Percentiles rank a stretch among this genome's conserved stretches.
Evolutionary conservation across 495 filamentous ascomycete genomes (phyloP).

Genomic region (Bacidia gigantensis): DNA sequence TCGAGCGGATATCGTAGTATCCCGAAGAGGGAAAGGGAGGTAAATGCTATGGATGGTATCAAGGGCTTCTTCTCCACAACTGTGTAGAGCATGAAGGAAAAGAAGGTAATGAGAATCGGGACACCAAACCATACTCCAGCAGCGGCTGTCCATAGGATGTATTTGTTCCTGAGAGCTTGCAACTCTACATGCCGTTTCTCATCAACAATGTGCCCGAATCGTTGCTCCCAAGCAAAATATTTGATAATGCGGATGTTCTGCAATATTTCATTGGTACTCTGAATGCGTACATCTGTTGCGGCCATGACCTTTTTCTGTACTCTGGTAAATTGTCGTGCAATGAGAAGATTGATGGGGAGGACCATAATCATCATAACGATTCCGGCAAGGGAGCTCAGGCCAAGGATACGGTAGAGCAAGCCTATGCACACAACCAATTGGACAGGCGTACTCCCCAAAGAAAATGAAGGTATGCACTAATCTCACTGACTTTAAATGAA

Average conservation of each 20-base stretch:
- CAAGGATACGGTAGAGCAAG: slow-evolving; percentile 79
- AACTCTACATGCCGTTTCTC: slow-evolving; percentile 77
- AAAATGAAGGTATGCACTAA: slow-evolving; percentile 84
- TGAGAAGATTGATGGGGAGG: slow-evolving; percentile 74
- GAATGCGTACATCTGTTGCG: slow-evolving; percentile 90
- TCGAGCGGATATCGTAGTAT: slow-evolving; percentile 91
- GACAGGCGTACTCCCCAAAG: slow-evolving; percentile 75
- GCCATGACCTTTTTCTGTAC: slow-evolving; percentile 85
- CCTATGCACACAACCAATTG: slow-evolving; percentile 61
- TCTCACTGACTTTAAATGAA: slow-evolving; percentile 94
- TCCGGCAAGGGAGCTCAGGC: slow-evolving; percentile 84
- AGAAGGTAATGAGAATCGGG: slow-evolving; percentile 87
- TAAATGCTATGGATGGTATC: slow-evolving; percentile 89
- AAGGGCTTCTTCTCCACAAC: slow-evolving; percentile 78
- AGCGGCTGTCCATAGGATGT: slow-evolving; percentile 81
- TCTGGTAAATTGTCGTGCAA: slow-evolving; percentile 68
- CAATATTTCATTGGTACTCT: slow-evolving; percentile 91
- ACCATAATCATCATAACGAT: slow-evolving; percentile 84
- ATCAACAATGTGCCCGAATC: slow-evolving; percentile 74
- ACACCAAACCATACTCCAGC: slow-evolving; percentile 95
- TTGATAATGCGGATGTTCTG: slow-evolving; percentile 99
- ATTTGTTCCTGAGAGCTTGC: slow-evolving; percentile 60
- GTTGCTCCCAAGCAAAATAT: slow-evolving; percentile 96
- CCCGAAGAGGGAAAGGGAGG: slow-evolving; percentile 87
- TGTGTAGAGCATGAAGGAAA: slow-evolving; percentile 90